A percentile compares a stretch with the other conserved stretches of the same genome.
Conservation (phyloP, 1,284 basidiomycete species). For the Ceratobasidium sp. region DNA sequence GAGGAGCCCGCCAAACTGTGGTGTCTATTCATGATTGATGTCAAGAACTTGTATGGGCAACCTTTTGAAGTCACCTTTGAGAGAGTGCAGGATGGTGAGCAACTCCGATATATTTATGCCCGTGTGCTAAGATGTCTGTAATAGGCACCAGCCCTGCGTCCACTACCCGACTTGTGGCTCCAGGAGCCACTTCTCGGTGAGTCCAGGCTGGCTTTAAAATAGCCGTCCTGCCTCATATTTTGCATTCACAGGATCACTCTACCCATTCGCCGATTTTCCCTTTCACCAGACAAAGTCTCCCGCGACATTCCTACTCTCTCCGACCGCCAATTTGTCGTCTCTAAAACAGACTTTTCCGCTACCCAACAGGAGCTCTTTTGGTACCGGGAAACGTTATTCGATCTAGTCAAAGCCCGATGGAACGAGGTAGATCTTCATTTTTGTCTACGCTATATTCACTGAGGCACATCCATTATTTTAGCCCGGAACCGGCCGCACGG, state of each 20-base stretch:
- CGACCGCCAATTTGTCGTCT: slow-evolving; percentile 92
- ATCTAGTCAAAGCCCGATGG: slow-evolving; percentile 79
- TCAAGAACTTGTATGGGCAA: slow-evolving; percentile 88
- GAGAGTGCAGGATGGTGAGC: slow-evolving; percentile 71
- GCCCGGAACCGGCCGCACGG: slow-evolving; percentile 80
- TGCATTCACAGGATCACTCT: slow-evolving; percentile 73
- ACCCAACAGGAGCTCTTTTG: slow-evolving; percentile 87
- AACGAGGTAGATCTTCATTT: slow-evolving; percentile 72
- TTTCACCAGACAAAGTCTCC: slow-evolving; percentile 70
- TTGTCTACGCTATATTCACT: not conserved
- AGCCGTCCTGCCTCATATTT: slow-evolving; percentile 11
- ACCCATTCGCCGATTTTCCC: slow-evolving; percentile 77
- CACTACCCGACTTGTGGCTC: slow-evolving; percentile 76
- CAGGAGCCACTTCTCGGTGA: slow-evolving; percentile 86
- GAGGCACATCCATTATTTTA: slow-evolving; percentile 55
- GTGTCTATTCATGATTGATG: slow-evolving; percentile 88
- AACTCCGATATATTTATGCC: not conserved
- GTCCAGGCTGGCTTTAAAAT: slow-evolving; percentile 50
- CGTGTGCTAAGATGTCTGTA: not conserved
- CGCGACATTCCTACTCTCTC: slow-evolving; percentile 85
- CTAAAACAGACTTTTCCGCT: slow-evolving; percentile 74
- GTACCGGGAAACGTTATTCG: slow-evolving; percentile 90
- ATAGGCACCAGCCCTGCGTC: slow-evolving; percentile 60
- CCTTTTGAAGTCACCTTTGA: slow-evolving; percentile 90
- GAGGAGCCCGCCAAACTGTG: slow-evolving; percentile 60